phyloP scores from a whole-genome alignment of 768 basidiomycete species.

The Lactarius hatsudake region DNA sequence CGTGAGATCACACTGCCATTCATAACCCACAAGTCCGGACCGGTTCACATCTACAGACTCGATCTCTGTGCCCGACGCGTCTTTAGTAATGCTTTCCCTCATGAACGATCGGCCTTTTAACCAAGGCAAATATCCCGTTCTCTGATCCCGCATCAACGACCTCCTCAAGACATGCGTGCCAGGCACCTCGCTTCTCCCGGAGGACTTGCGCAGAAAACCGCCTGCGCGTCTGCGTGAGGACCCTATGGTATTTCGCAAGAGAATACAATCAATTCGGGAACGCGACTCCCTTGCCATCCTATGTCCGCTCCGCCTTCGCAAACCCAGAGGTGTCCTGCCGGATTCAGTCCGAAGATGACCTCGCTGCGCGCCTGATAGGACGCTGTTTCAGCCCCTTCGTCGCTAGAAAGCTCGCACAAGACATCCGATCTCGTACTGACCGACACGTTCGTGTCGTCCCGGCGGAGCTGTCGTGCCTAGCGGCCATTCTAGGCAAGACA shows the following conservation, averaged over 20 bases:
- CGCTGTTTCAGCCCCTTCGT: not conserved
- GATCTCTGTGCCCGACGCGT: not conserved
- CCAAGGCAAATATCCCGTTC: slow-evolving; percentile 2
- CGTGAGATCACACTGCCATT: too few relatives aligned
- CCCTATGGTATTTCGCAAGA: slow-evolving; percentile 9
- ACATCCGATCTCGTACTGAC: not conserved
- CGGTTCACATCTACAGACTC: too few relatives aligned
- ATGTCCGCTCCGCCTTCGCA: not conserved
- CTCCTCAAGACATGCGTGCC: slow-evolving; percentile 9
- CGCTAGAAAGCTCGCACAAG: not conserved
- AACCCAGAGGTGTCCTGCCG: not conserved
- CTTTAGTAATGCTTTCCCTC: not conserved
- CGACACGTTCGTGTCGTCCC: too few relatives aligned
- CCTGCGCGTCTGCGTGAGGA: slow-evolving; percentile 1
- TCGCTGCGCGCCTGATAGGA: not conserved
- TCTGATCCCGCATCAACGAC: slow-evolving; percentile 5
- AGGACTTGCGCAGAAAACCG: not conserved
- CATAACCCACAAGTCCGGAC: too few relatives aligned
- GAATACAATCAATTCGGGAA: not conserved
- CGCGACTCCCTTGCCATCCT: not conserved
- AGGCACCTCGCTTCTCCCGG: not conserved
- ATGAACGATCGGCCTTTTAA: not conserved
- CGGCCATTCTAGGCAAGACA: too few relatives aligned
- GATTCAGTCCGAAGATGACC: not conserved
- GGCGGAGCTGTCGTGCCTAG: too few relatives aligned